Conservation (phyloP, 2,329 filamentous ascomycete species). For the Stenocarpella maydis region DNA sequence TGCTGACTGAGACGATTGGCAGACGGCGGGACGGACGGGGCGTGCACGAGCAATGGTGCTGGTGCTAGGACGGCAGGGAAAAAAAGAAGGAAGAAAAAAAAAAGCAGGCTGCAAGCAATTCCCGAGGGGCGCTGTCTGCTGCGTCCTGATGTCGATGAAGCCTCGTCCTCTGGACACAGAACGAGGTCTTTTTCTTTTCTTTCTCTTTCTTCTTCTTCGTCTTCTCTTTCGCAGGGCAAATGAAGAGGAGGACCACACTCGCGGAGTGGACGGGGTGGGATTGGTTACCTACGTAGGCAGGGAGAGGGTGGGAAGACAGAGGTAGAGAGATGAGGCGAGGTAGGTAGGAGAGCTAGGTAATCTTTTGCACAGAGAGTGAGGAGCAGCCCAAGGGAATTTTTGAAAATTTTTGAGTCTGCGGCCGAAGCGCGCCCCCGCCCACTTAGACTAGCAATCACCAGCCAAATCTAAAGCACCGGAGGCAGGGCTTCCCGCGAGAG, state of each 20-base stretch:
- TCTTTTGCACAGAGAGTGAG: not conserved
- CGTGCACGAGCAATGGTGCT: conserved; percentile 21
- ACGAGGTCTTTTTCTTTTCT: not conserved
- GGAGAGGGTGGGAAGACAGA: conserved; percentile 4
- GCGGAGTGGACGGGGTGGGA: conserved; percentile 20
- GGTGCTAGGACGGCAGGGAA: not conserved
- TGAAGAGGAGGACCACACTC: conserved; percentile 22
- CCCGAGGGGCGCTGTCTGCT: conserved; percentile 8
- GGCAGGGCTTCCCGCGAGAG: conserved; percentile 26
- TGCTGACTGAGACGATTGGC: too few species aligned
- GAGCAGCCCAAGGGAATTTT: conserved; percentile 21
- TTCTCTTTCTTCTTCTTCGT: too few species aligned
- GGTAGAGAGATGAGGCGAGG: conserved; percentile 4
- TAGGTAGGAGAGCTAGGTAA: conserved; percentile 6
- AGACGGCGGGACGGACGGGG: conserved; percentile 7
- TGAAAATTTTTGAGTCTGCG: conserved; percentile 12
- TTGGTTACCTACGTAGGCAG: conserved; percentile 20
- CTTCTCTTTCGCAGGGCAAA: not conserved
- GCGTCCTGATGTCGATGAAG: not conserved
- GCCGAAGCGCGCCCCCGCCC: conserved; percentile 10
- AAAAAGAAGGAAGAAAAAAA: conserved; percentile 19
- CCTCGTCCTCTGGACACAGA: conserved; percentile 8
- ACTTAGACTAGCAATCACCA: conserved; percentile 17
- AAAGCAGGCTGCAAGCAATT: conserved; percentile 26
- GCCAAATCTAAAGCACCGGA: conserved; percentile 24